Conservation (phyloP, 2,329 filamentous ascomycete species). For the Penicillium sp. region DNA sequence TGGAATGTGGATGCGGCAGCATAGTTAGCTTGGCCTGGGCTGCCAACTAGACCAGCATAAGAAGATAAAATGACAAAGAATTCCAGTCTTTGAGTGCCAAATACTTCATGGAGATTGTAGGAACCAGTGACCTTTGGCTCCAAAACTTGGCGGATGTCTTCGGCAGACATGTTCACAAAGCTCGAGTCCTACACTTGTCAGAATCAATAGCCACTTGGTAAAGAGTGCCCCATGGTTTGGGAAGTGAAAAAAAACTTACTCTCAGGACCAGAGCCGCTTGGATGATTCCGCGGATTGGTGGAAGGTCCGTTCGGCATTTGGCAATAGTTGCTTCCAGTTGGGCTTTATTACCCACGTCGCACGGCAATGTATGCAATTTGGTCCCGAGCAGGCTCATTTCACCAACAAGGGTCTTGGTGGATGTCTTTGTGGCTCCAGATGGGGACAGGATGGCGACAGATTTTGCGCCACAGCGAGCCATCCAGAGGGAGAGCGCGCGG, state of each 20-base stretch:
- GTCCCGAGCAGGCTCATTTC: too few species aligned
- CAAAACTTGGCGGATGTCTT: not conserved
- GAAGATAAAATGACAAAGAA: not conserved
- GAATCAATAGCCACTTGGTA: too few species aligned
- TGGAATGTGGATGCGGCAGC: not conserved
- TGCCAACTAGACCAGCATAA: not conserved
- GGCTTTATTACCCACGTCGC: too few species aligned
- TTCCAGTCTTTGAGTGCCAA: not conserved
- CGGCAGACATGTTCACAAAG: not conserved
- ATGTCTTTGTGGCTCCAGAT: too few species aligned
- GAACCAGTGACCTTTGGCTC: not conserved
- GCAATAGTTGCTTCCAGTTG: conserved; percentile 15
- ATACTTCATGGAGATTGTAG: not conserved
- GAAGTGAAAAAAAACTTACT: not conserved
- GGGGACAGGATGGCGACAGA: conserved; percentile 36
- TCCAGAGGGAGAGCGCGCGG: conserved; percentile 34
- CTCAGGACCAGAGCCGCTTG: conserved; percentile 30
- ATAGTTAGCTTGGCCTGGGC: not conserved
- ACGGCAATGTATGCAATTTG: too few species aligned
- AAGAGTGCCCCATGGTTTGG: too few species aligned
- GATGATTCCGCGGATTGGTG: conserved; percentile 33
- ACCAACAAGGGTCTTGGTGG: too few species aligned
- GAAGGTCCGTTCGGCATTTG: conserved; percentile 15
- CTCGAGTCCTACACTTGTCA: not conserved
- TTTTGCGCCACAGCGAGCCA: conserved; percentile 38